Evolutionary conservation across 1,284 basidiomycete species (phyloP).

Genomic region (Fomitopsis schrenkii): DNA sequence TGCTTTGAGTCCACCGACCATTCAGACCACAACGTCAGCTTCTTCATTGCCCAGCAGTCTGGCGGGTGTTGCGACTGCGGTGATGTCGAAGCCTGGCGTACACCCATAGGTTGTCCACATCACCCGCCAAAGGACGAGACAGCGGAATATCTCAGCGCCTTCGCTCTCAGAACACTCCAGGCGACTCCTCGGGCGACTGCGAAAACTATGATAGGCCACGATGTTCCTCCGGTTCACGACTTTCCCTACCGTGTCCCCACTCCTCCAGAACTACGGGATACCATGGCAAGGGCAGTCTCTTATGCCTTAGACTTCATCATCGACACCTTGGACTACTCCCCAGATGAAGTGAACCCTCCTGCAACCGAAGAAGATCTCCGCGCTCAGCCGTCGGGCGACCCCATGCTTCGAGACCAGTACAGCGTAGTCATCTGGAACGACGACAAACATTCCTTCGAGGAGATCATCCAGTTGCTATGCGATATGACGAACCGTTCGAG

Average conservation of each 20-base stretch:
- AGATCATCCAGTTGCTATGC: constrained; percentile 79
- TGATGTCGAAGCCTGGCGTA: constrained; percentile 82
- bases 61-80: constrained; percentile 94
- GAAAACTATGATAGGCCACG: constrained; percentile 34
- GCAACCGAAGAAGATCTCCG: constrained; percentile 65
- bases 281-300: constrained; percentile 69
- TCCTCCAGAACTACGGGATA: constrained; percentile 64
- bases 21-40: constrained; percentile 82
- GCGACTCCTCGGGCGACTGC: constrained; percentile 31
- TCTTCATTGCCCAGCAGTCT: constrained; percentile 87
- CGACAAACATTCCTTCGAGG: constrained; percentile 93
- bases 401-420: constrained; percentile 73
- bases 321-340: constrained; percentile 82
- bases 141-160: constrained; percentile 21
- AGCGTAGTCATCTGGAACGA: constrained; percentile 94
- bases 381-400: constrained; percentile 69
- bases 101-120: constrained; percentile 62
- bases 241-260: constrained; percentile 53
- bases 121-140: constrained; percentile 44
- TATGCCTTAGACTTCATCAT: constrained; percentile 84
- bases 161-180: constrained; percentile 24
- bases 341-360: constrained; percentile 74
- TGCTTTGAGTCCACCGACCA: constrained; percentile 89
- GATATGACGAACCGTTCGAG: constrained; percentile 61
- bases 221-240: constrained; percentile 54